Evolutionary conservation across 2,329 filamentous ascomycete genomes (phyloP), one percentile per base, ranked within the genome.

Genomic region (Neopestalotiopsis clavispora): DNA sequence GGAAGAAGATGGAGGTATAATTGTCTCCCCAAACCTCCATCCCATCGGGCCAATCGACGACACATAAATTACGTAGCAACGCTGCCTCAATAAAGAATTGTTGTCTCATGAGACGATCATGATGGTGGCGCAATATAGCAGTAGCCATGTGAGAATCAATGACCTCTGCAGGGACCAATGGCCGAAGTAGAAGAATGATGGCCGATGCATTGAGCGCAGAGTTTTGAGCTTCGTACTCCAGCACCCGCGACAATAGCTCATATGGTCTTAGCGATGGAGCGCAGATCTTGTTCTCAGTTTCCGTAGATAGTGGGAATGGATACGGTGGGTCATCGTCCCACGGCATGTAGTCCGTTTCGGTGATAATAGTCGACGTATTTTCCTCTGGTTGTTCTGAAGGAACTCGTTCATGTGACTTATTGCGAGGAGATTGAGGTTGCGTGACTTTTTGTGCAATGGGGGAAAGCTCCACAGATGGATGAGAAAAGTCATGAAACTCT

Each of bases 181-280:
- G 88, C 52, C 84, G 84, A 0, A 91, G 80, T 0, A 91, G 82
- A 3, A 91, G 83, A 4, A 91, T 77, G 72, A 91, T 90, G 34
- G 87, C 86, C 0, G 89, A 86, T 0, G 89, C 88, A 70, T 89
- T 87, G 30, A 91, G 80, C 1, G 87, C 84, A 0, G 87, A 90
- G 1, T 84, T 85, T 61, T 82, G 83, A 5, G 83, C 82, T 74
- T 91, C 89, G 68, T 89, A 90, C 4, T 83, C 80, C 1, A 91
- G 80, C 0, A 87, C 84, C 4, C 87, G 84, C 13, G 82, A 79
- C 7, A 91, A 78, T 9, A 90, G 80, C 0, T 82, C 79, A 65
- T 87, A 86, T 0, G 89, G 89, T 61, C 90, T 82, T 1, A 91
- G 82, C 0, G 88, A 85, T 0, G 80, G 75, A 3, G 72, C 65